These are phyloP conservation scores for Microbotryum saponariae DNA, from an alignment of 1,284 basidiomycete genomes.

Conservation along the genomic window DNA sequence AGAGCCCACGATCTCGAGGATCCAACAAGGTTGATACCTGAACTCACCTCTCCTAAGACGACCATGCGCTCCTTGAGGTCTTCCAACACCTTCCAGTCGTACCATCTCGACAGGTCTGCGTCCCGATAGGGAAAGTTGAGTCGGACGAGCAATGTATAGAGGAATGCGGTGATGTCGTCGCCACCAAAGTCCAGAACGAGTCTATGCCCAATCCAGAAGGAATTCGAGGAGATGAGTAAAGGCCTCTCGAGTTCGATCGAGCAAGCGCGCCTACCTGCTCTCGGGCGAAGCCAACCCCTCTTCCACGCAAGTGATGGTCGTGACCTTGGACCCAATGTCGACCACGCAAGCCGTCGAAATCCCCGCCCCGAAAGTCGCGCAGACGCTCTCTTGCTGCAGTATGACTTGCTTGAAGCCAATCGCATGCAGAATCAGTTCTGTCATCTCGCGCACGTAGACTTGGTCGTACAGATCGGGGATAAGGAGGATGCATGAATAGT, in stretches of 20 bases:
- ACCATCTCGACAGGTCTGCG: constrained; percentile 61
- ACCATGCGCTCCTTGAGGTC: constrained; percentile 74
- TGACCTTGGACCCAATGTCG: constrained; percentile 79
- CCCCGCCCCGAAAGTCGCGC: constrained; percentile 90
- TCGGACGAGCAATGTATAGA: constrained; percentile 68
- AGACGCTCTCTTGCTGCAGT: constrained; percentile 86
- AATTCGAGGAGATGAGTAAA: neutral
- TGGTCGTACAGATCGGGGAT: constrained; percentile 89
- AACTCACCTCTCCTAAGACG: constrained; percentile 70
- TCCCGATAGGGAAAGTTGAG: constrained; percentile 80
- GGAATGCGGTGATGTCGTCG: constrained; percentile 83
- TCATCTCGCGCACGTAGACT: constrained; percentile 70
- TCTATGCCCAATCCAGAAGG: constrained; percentile 44
- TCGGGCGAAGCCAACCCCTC: constrained; percentile 85
- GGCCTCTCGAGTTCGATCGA: neutral
- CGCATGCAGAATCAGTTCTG: constrained; percentile 63
- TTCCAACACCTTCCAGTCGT: constrained; percentile 84
- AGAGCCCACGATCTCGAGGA: neutral
- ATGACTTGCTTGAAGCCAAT: constrained; percentile 90
- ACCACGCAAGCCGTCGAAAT: constrained; percentile 91
- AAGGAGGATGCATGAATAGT: constrained; percentile 79
- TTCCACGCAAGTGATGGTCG: constrained; percentile 86
- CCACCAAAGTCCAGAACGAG: constrained; percentile 82
- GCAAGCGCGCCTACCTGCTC: constrained; percentile 55
- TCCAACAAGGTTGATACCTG: neutral